These are phyloP conservation scores for Agrocybe chaxingu DNA, from an alignment of 768 basidiomycete genomes.

Conservation along the genomic window DNA sequence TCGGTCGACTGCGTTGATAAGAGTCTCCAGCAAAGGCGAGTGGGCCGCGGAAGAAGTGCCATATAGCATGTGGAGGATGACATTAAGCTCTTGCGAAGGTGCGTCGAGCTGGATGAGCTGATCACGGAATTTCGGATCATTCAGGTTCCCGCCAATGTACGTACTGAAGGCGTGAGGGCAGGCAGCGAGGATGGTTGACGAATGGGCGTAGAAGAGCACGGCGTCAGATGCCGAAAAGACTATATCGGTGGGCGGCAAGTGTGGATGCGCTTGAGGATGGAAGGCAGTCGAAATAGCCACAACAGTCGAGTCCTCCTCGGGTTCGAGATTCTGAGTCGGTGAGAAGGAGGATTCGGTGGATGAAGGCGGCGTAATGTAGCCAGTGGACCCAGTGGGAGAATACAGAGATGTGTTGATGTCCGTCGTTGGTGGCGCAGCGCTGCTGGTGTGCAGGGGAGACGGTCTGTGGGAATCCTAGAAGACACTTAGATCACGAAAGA, in stretches of 20 bases:
- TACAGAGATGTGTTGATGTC: too few relatives aligned
- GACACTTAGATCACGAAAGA: too few relatives aligned
- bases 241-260: constrained; percentile 14
- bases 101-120: constrained; percentile 42
- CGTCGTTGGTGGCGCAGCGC: too few relatives aligned
- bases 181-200: too few relatives aligned
- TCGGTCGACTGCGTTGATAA: constrained; percentile 41
- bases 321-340: too few relatives aligned
- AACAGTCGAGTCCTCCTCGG: not conserved
- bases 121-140: constrained; percentile 11
- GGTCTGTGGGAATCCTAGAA: too few relatives aligned
- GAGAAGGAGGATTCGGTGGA: too few relatives aligned
- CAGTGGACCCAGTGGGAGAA: too few relatives aligned
- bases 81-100: constrained; percentile 44
- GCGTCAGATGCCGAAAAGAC: constrained; percentile 54
- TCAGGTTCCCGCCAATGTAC: too few relatives aligned
- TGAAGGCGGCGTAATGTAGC: too few relatives aligned
- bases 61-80: constrained; percentile 55
- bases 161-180: too few relatives aligned
- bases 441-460: too few relatives aligned
- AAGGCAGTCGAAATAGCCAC: constrained; percentile 27
- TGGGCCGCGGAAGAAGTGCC: constrained; percentile 47
- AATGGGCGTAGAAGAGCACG: constrained; percentile 31
- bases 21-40: constrained; percentile 44
- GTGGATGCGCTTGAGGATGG: constrained; percentile 14